phyloP scores from a whole-genome alignment of 2,329 filamentous ascomycete genomes.

The Pestalotiopsis sp. region DNA sequence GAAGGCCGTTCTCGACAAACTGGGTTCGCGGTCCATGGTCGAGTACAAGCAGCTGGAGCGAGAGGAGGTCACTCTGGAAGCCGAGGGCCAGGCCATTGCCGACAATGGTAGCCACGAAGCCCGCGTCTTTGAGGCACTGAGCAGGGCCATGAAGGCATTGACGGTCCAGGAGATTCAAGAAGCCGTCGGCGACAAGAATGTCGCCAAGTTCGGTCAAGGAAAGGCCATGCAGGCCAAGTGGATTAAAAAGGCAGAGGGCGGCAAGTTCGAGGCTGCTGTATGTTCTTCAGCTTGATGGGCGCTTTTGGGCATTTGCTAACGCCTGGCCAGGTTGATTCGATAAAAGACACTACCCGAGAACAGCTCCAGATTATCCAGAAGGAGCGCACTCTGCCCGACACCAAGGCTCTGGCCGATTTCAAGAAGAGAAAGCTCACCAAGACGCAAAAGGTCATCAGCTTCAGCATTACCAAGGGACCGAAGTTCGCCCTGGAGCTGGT shows the following conservation, averaged over 20 bases:
- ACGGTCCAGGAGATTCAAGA: conserved; percentile 73
- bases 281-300: neutral
- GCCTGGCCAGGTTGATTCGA: conserved; percentile 59
- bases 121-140: conserved; percentile 75
- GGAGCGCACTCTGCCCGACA: conserved; percentile 67
- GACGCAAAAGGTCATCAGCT: conserved; percentile 81
- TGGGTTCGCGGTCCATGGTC: conserved; percentile 83
- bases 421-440: conserved; percentile 90
- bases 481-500: conserved; percentile 88
- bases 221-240: conserved; percentile 87
- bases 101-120: conserved; percentile 79
- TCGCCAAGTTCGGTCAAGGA: conserved; percentile 83
- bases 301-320: conserved; percentile 6
- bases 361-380: conserved; percentile 73
- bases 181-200: conserved; percentile 70
- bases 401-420: conserved; percentile 76
- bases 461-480: conserved; percentile 78
- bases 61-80: conserved; percentile 75
- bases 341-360: conserved; percentile 77
- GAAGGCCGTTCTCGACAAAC: conserved; percentile 85
- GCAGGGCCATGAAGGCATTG: conserved; percentile 73
- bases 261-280: conserved; percentile 48
- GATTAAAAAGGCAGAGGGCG: conserved; percentile 63
- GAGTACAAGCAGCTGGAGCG: conserved; percentile 79
- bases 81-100: conserved; percentile 71